Base-by-base conservation (phyloP, 2,329 filamentous ascomycete genomes). In the Cercospora sp. region DNA sequence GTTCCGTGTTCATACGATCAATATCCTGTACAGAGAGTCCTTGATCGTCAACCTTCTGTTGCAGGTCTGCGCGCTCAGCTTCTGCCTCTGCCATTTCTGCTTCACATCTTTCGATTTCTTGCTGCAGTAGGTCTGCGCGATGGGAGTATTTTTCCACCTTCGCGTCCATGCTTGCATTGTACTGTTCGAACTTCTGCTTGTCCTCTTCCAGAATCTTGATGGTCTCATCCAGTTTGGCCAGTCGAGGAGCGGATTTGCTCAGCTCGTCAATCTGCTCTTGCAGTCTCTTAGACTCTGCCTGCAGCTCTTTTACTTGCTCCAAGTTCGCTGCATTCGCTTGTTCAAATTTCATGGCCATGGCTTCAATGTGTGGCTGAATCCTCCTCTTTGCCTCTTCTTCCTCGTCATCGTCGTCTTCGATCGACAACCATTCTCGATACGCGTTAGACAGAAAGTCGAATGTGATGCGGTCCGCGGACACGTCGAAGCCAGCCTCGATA, bases 11-110 rank as follows among this genome's bases (percentile, higher is more conserved):
- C 94, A 99, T 97, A 79, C 95, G 93, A 85, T 99, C 95, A 77
- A 99, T 98, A 86, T 99, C 95, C 81, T 95, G 91, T 81, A 97
- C 96, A 75, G 93, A 96, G 78, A 99, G 94, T 2, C 95, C 95
- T 77, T 97, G 93, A 73, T 91, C 90, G 79, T 98, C 95, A 30
- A 99, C 93, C 31, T 91, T 89, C 68, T 90, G 89, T 78, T 98
- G 94, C 9, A 99, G 85, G 31, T 86, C 86, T 51, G 88, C 83
- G 69, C 93, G 89, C 79, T 99, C 95, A 16, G 91, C 89, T 72
- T 98, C 94, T 0, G 91, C 91, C 74, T 92, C 91, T 67, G 87
- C 86, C 36, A 97, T 83, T 75, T 97, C 93, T 8, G 85, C 82
- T 64, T 90, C 84, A 23, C 93, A 87, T 78, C 94, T 94, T 62